Evolutionary conservation across 176 grass and related monocot species (phyloP).

Genomic region (Melocanna baccifera): DNA sequence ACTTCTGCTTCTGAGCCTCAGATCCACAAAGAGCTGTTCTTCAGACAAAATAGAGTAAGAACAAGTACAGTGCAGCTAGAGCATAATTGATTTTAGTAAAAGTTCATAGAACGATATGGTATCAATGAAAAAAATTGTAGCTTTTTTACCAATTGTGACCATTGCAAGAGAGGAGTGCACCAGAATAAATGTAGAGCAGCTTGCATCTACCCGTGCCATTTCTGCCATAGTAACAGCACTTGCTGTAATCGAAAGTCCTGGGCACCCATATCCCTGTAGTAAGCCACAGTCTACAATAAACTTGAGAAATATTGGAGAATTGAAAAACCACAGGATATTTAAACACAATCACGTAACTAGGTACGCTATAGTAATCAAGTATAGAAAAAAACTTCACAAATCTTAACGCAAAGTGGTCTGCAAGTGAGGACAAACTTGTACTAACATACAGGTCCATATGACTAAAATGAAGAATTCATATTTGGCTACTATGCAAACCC

Average conservation of each 20-base stretch:
- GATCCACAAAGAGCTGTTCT: constrained; percentile 66
- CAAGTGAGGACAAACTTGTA: neutral
- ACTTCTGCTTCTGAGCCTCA: constrained; percentile 64
- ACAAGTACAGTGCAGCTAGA: neutral
- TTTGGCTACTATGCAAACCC: neutral
- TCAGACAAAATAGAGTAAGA: neutral
- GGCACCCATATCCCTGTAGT: constrained; percentile 66
- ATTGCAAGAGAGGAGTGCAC: constrained; percentile 80
- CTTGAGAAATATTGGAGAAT: neutral
- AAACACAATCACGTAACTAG: neutral
- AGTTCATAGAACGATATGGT: neutral
- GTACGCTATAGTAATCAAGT: neutral
- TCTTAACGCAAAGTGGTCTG: neutral
- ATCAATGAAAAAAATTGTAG: neutral
- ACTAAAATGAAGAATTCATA: neutral
- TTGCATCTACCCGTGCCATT: constrained; percentile 69
- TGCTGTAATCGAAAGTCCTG: constrained; percentile 58
- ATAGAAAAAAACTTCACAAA: neutral
- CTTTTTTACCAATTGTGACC: constrained; percentile 59
- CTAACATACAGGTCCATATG: neutral
- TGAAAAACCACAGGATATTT: neutral
- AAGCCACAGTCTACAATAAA: neutral
- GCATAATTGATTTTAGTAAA: neutral
- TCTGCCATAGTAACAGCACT: constrained; percentile 63
- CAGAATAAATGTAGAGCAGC: constrained; percentile 70